Conservation (phyloP, 345 rosid species). For the Brassica napus region Da-Ae NC_063438.1:27332001-27332500, state of each 20-base stretch:
- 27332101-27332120: background rate
- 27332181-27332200: slow-evolving; percentile 84
- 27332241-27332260: slow-evolving; percentile 60
- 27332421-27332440: background rate
- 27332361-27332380: background rate
- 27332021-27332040: slow-evolving; percentile 94
- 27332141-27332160: background rate
- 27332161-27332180: slow-evolving; percentile 64
- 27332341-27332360: background rate
- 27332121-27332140: background rate
- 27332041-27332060: slow-evolving; percentile 75
- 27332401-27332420: background rate
- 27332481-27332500: background rate
- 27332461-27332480: background rate
- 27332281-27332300: slow-evolving; percentile 17
- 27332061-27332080: slow-evolving; percentile 33
- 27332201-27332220: slow-evolving; percentile 78
- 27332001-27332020: slow-evolving; percentile 76
- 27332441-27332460: background rate
- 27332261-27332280: slow-evolving; percentile 9
- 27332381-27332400: background rate
- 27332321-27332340: background rate
- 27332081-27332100: background rate
- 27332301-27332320: slow-evolving; percentile 10
- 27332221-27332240: slow-evolving; percentile 71